Evolutionary conservation across 2,329 filamentous ascomycete genomes (phyloP), one percentile per base, ranked within the genome.

Genomic region (Talaromyces sp.): DNA sequence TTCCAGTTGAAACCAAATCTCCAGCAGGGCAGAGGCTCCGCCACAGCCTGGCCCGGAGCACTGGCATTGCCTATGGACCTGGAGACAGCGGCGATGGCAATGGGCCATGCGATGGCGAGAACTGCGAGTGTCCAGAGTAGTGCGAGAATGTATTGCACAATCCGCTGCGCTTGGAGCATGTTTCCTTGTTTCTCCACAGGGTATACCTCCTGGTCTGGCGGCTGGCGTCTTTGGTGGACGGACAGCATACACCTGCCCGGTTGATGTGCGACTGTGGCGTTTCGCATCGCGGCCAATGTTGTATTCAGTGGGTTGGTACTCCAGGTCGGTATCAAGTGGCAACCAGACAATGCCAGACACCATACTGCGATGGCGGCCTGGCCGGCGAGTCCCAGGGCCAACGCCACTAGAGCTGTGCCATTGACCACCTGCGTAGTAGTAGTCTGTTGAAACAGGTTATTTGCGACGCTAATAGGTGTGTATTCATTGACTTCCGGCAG

Each of bases 301-400:
- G 58, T 64, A 27, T 63, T 64, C 4, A 66, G 57, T 9, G 64
- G 64, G 50, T 63, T 63, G 19, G 64, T 60, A 32, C 56, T 60
- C 64, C 64, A 66, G 14, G 64, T 63, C 5, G 64, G 62, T 31
- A 63, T 58, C 9, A 12, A 24, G 12, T 51, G 35, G 12, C 35
- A n/a, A 3, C n/a, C 27, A 35, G 43, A 21, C 19, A 38, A n/a
- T 19, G 24, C n/a, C 6, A 57, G 29, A 41, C 61, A 62, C 65
- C 64, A 65, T 6, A 56, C 32, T 2, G 62, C 63, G 41, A 66
- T 35, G 11, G 31, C 19, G 3, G 27, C 19, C 19, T 54, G 52
- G 32, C 52, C 52, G 27, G 14, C n/a, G 7, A 54, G 52, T n/a
- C 26, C 52, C 12, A 54, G 10, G 14, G 14, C 52, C n/a, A 54